Base-by-base conservation (phyloP, 805 yeast genomes). In the Saccharomycopsis microspora region DNA sequence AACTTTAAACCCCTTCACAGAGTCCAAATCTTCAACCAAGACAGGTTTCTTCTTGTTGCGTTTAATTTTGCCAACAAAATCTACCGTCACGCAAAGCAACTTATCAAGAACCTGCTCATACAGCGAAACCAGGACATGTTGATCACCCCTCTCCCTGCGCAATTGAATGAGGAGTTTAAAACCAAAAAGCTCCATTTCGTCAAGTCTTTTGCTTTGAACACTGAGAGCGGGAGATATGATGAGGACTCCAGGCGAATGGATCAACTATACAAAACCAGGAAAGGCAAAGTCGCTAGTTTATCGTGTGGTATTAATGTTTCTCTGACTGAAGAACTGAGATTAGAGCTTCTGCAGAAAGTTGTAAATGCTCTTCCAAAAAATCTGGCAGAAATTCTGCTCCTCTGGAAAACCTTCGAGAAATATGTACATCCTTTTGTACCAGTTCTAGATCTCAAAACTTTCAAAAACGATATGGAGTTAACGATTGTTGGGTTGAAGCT, bases 361-460 rank as follows among this genome's bases (percentile, higher is more conserved):
- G 38, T 42, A 32, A 9, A 30, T 5, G 8, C 30, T 27, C 38
- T 51, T 35, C 54, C 50, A 4, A 36, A 36, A 40, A 31, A 46
- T n/a, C 32, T 32, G 7, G 37, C 32, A 5, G 39, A 29, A 35
- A 34, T 51, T 5, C 27, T 28, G 11, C 43, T 36, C 29, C 43
- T 51, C 5, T 51, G 51, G 52, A 32, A 39, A 6, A 42, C 28
- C 27, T 51, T 42, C 44, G 48, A 45, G 32, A 41, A 43, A 34
- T 48, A 30, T 36, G 44, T 51, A 6, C 46, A 48, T 35, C 54
- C 54, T 3, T 51, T 51, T 37, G 30, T 45, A 6, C 54, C 54
- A 7, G 30, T 45, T 33, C 31, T 51, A 19, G 46, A 51, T 28
- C 37, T 51, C 19, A 9, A 32, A 28, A 27, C 27, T 7, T 44